Evolutionary conservation across 495 filamentous ascomycete genomes (phyloP), one percentile per base, ranked within the genome.

Genomic region (Geoglossum glabrum): DNA sequence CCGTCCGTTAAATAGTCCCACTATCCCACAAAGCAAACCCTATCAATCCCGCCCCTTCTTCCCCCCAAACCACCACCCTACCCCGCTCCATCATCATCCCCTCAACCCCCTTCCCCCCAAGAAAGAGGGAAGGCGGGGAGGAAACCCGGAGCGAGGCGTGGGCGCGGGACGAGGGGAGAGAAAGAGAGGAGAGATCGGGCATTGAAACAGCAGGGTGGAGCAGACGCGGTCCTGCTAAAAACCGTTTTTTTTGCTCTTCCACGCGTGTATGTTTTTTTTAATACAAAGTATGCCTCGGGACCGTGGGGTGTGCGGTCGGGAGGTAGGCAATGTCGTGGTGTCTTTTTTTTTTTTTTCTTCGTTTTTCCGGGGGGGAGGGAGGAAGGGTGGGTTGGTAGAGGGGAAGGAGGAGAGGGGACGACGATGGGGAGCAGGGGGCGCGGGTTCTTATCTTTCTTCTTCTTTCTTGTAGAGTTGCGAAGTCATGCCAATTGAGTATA

Each of bases 191-290:
- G n/a, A n/a, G n/a, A n/a, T n/a, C n/a, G n/a, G n/a, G n/a, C n/a
- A n/a, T n/a, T n/a, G 40, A 45, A 45, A 52, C 28, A 31, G 49
- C 26, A 52, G 49, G 49, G 49, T 52, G 49, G 49, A 52, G 49
- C 28, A 52, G 49, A 52, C 49, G 49, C 23, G 49, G 49, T 52
- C 49, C 49, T 52, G 49, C 49, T 52, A 52, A 52, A 52, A 52
- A 52, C 49, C 49, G n/a, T n/a, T n/a, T 52, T 3, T 4, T 52
- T 52, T 13, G 10, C 23, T 52, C 49, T 52, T 52, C 49, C 49
- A 52, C 49, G 30, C 49, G 11, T 11, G 4, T 27, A 52, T 27
- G 15, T n/a, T n/a, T n/a, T n/a, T n/a, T n/a, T n/a, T n/a, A n/a
- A n/a, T n/a, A n/a, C n/a, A 30, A 52, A 52, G 49, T 52, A 52